These are phyloP conservation scores for Backusella australiensis DNA, from an alignment of 192 early-diverging fungal species.

Conservation along the genomic window DNA sequence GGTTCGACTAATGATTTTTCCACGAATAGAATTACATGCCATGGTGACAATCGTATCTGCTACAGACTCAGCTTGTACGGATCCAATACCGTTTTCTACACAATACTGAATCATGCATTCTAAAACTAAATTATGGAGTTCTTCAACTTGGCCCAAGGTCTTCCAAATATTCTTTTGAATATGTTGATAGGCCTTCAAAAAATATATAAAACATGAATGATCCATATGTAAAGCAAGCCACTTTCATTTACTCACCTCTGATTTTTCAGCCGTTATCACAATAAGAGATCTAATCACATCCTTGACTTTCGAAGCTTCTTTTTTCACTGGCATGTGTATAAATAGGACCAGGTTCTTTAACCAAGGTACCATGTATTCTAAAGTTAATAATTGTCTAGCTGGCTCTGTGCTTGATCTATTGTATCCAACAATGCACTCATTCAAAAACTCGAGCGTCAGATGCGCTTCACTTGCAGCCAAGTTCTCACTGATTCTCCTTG, in stretches of 20 bases:
- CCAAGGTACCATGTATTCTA: constrained; percentile 91
- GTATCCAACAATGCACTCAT: constrained; percentile 78
- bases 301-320: constrained; percentile 54
- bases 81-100: constrained; percentile 75
- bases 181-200: constrained; percentile 62
- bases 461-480: constrained; percentile 69
- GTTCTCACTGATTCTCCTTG: constrained; percentile 69
- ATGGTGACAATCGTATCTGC: constrained; percentile 84
- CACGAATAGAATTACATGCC: constrained; percentile 66
- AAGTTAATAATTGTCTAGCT: constrained; percentile 68
- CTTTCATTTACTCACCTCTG: constrained; percentile 37
- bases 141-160: constrained; percentile 69
- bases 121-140: constrained; percentile 71
- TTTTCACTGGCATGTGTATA: constrained; percentile 28
- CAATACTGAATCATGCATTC: constrained; percentile 74
- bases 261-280: constrained; percentile 66
- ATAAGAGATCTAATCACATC: constrained; percentile 75
- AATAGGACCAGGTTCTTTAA: constrained; percentile 68
- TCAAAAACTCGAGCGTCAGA: constrained; percentile 85
- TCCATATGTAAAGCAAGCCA: not conserved
- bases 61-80: constrained; percentile 72
- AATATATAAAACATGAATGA: not conserved
- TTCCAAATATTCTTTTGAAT: constrained; percentile 86
- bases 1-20: constrained; percentile 73
- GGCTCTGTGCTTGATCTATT: constrained; percentile 58